A percentile compares a stretch with the other conserved stretches of the same genome.
Evolutionary conservation across 75 land plant genomes (phyloP).

Genomic region (Gnetum montanum): DNA sequence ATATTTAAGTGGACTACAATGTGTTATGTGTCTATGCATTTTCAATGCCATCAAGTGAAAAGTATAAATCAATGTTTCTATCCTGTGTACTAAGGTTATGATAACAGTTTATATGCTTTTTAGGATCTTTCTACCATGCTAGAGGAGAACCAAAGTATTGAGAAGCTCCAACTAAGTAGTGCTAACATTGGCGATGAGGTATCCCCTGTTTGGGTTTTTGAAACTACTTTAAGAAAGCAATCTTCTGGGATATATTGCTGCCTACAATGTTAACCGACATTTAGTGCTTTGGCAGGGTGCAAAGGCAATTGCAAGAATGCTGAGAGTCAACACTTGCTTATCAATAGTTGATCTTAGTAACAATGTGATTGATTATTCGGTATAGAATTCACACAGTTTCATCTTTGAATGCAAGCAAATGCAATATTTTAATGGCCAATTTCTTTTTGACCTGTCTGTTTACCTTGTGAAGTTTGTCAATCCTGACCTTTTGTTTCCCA

Average conservation of each 20-base stretch:
- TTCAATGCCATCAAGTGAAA: no score
- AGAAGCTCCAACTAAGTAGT: constrained; percentile 87
- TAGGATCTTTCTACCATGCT: constrained; percentile 67
- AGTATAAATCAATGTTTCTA: no score
- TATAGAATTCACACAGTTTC: constrained; percentile 33
- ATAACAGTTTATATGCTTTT: constrained; percentile 1
- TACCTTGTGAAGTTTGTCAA: constrained; percentile 3
- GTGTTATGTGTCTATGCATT: no score
- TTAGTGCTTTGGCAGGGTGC: constrained; percentile 61
- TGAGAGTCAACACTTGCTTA: constrained; percentile 72
- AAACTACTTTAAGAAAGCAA: neutral
- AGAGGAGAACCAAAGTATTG: constrained; percentile 52
- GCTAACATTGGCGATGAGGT: constrained; percentile 90
- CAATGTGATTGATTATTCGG: constrained; percentile 88
- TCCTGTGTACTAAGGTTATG: neutral
- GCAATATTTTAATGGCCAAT: no score
- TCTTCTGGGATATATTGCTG: neutral
- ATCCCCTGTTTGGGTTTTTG: neutral
- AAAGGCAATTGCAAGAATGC: constrained; percentile 76
- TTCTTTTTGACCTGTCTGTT: no score
- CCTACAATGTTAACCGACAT: neutral
- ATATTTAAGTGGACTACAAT: no score
- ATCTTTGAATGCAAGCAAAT: no score
- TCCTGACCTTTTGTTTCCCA: constrained; percentile 1
- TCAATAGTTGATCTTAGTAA: constrained; percentile 85